phyloP scores from a whole-genome alignment of 2,329 filamentous ascomycete genomes.

The Penicillium vulpinum region DNA sequence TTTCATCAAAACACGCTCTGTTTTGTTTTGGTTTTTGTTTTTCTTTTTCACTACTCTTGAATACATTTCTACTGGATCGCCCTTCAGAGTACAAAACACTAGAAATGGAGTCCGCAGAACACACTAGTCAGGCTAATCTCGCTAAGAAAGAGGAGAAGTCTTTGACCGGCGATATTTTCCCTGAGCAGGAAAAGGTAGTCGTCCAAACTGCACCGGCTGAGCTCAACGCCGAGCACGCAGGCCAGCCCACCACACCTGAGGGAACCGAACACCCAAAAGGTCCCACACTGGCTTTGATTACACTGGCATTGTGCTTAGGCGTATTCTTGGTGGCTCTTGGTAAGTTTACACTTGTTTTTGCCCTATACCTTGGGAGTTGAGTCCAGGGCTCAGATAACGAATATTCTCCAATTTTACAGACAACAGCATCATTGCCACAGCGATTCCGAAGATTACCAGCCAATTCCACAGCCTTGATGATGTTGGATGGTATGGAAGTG shows the following conservation, averaged over 20 bases:
- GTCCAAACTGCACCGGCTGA: not conserved
- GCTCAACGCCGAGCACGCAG: not conserved
- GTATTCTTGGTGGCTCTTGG: conserved; percentile 1
- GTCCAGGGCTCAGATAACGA: not conserved
- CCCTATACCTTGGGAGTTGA: not conserved
- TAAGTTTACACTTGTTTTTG: not conserved
- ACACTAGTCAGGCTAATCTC: not conserved
- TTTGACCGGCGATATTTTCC: not conserved
- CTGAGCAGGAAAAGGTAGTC: not conserved
- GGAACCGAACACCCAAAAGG: not conserved
- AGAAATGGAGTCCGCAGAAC: not conserved
- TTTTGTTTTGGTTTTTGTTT: not conserved
- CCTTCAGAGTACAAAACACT: too few species aligned
- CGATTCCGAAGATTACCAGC: conserved; percentile 19
- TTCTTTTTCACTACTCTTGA: too few species aligned
- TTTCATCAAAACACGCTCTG: not conserved
- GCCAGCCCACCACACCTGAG: not conserved
- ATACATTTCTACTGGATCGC: not conserved
- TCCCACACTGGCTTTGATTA: not conserved
- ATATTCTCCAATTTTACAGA: not conserved
- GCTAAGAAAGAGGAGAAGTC: not conserved
- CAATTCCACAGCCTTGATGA: conserved; percentile 44
- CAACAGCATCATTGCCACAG: conserved; percentile 4
- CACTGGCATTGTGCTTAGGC: not conserved
- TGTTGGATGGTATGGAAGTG: conserved; percentile 63